Base-by-base conservation (phyloP, 495 filamentous ascomycete species). In the Aspergillus wentii region DNA sequence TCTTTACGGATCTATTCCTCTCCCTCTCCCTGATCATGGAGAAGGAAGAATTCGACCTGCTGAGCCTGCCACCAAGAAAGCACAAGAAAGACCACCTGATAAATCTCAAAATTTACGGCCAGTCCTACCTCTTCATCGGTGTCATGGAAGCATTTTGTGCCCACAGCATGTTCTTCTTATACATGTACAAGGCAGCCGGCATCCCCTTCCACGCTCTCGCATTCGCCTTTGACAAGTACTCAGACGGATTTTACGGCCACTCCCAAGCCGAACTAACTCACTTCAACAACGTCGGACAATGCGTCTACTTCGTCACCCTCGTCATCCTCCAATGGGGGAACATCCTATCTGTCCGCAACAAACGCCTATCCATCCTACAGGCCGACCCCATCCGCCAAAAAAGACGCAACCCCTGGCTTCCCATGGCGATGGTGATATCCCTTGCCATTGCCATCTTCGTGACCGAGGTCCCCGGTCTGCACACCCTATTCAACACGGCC, bases 241-340 rank as follows among this genome's bases (percentile, higher is more conserved):
- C 52, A 1, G 71, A 53, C 14, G 71, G 71, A 23, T 70, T 74
- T 52, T 56, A 72, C 44, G 71, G 68, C 6, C 73, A 74, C 42
- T 54, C 60, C 0, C 21, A 52, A 16, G 62, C 61, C 13, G 33
- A 74, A 39, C 47, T 73, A 5, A 56, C 43, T 10, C 35, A 59
- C 23, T 69, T 71, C 62, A 68, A 63, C 49, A 59, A 50, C 27
- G 66, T 71, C 30, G 81, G 78, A 15, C 78, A 74, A 18, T 77
- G 72, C 17, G 76, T 86, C 23, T 87, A 87, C 47, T 87, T 88
- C 44, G 73, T 86, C 20, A 84, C 73, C n/a, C 61, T 88, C 7
- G 80, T 88, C 5, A 63, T 68, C 37, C 58, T 72, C 45, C 69
- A 74, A 40, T 74, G 69, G 71, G 68, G 66, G 20, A 72, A 74